These are phyloP conservation scores for Gonapodya sp. DNA, from an alignment of 192 early-diverging fungal species.

Conservation along the genomic window DNA sequence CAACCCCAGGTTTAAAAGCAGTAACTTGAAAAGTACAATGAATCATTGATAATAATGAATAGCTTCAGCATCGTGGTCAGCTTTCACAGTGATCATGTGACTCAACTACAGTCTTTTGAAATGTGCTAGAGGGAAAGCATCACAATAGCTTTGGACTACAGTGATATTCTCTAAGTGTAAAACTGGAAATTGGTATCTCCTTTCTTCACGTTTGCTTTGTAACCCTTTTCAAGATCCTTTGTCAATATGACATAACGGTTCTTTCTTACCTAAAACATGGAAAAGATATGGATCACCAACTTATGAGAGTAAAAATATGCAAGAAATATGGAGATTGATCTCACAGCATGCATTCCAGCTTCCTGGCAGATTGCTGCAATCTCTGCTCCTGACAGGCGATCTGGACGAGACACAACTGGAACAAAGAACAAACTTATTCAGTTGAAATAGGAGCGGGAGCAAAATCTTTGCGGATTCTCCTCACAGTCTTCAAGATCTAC, in stretches of 20 bases:
- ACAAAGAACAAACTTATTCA: not conserved
- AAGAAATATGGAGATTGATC: not conserved
- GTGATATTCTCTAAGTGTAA: no score
- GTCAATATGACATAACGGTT: constrained; percentile 92
- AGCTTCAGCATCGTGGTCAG: no score
- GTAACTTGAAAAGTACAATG: no score
- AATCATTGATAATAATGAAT: no score
- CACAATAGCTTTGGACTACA: no score
- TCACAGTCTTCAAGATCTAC: constrained; percentile 96
- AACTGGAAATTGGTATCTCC: not conserved
- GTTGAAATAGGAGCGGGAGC: not conserved
- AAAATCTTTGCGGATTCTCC: constrained; percentile 14
- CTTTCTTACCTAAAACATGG: constrained; percentile 41
- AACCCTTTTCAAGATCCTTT: constrained; percentile 92
- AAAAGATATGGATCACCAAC: not conserved
- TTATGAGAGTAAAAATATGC: not conserved
- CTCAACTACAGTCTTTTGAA: no score
- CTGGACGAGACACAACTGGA: constrained; percentile 84
- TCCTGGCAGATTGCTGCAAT: constrained; percentile 97
- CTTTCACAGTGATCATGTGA: no score
- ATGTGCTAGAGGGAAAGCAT: no score
- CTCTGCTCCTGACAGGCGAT: constrained; percentile 94
- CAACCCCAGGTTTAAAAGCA: no score
- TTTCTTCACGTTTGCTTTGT: constrained; percentile 16
- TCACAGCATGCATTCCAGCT: constrained; percentile 94